These are phyloP conservation scores for Eucalyptus leucophloia DNA, from an alignment of 345 rosid genomes.

Conservation along the genomic window DNA sequence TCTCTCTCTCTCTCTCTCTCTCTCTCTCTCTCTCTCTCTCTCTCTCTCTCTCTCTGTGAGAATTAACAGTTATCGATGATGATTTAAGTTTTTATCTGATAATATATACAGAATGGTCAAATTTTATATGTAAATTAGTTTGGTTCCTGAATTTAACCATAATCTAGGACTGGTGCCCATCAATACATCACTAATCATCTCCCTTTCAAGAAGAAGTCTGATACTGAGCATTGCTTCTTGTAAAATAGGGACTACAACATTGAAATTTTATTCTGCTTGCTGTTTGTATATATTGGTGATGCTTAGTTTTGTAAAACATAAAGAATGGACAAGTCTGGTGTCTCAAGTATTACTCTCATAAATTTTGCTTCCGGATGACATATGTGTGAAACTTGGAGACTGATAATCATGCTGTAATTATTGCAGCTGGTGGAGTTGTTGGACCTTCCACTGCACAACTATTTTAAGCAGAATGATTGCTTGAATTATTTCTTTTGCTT, in stretches of 20 bases:
- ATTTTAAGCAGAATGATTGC: slow-evolving; percentile 91
- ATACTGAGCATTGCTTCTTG: not conserved
- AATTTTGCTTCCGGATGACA: not conserved
- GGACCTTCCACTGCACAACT: slow-evolving; percentile 77
- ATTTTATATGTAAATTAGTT: not conserved
- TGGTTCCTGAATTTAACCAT: not conserved
- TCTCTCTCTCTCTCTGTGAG: not conserved
- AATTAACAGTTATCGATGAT: not conserved
- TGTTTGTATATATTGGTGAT: not conserved
- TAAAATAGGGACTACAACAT: not conserved
- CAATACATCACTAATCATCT: not conserved
- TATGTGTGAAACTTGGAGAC: not conserved
- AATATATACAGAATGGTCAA: not conserved
- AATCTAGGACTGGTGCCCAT: not conserved
- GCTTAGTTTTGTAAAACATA: not conserved
- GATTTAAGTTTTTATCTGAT: not conserved
- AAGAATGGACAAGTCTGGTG: not conserved
- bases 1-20: not conserved
- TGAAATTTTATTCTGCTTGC: not conserved
- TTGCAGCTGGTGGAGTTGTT: slow-evolving; percentile 90
- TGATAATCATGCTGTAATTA: not conserved
- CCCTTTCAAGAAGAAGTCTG: not conserved
- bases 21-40: no score
- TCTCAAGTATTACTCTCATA: not conserved
- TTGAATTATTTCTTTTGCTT: slow-evolving; percentile 99